These are phyloP conservation scores for Talaromyces piceae DNA, from an alignment of 2,329 filamentous ascomycete species.

Conservation along the genomic window DNA sequence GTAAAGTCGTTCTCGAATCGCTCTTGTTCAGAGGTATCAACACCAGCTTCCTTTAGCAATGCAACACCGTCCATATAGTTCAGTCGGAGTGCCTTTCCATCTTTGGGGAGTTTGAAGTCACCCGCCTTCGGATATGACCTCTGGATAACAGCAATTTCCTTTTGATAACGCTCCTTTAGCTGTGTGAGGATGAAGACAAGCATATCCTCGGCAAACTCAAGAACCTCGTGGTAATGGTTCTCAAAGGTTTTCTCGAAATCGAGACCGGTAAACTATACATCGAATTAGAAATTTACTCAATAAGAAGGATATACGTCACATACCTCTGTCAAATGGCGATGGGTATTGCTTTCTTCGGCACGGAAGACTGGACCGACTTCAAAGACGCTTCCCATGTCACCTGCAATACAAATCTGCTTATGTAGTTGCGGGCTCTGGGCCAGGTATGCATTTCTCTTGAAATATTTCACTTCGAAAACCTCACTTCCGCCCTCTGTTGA, in stretches of 20 bases:
- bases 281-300: conserved; percentile 14
- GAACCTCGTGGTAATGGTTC: conserved; percentile 45
- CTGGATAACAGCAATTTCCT: conserved; percentile 40
- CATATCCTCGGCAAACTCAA: conserved; percentile 43
- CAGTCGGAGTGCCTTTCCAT: conserved; percentile 42
- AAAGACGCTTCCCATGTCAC: conserved; percentile 56
- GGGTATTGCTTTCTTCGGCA: conserved; percentile 61
- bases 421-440: conserved; percentile 60
- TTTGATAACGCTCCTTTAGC: conserved; percentile 37
- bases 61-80: conserved; percentile 45
- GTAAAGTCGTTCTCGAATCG: conserved; percentile 41
- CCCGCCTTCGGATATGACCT: conserved; percentile 45
- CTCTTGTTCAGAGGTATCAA: conserved; percentile 43
- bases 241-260: conserved; percentile 47
- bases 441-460: conserved; percentile 68
- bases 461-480: conserved; percentile 86
- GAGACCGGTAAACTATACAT: conserved; percentile 41
- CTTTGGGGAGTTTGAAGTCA: conserved; percentile 43
- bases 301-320: background rate
- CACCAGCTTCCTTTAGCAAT: conserved; percentile 43
- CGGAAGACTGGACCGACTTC: conserved; percentile 61
- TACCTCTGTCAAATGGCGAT: conserved; percentile 58
- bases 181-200: conserved; percentile 43
- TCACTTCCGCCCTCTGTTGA: conserved; percentile 89
- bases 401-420: conserved; percentile 62